Percentiles rank a stretch among this genome's conserved stretches.
Conservation (phyloP, 208 protist genomes). For the Zelonia costaricensis region DNA sequence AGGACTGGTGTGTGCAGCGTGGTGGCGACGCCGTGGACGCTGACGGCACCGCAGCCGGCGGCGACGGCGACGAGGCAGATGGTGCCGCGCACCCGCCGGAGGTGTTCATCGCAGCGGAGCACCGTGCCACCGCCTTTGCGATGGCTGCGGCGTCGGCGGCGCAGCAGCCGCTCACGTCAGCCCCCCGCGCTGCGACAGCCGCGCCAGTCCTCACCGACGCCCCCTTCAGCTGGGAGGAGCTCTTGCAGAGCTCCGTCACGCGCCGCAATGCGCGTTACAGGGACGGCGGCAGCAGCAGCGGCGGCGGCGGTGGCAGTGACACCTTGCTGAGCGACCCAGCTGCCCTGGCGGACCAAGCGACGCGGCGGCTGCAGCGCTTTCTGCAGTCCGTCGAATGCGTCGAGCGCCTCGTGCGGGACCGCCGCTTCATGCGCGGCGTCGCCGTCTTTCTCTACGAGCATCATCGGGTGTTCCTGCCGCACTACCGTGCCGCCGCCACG, state of each 20-base stretch:
- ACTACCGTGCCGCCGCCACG: slow-evolving; percentile 7
- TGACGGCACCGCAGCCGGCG: neutral
- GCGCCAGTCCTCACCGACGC: slow-evolving; percentile 18
- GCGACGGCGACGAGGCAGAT: slow-evolving; percentile 4
- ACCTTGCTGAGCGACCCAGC: slow-evolving; percentile 13
- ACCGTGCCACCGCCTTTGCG: slow-evolving; percentile 68
- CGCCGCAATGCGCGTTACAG: slow-evolving; percentile 25
- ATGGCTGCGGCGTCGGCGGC: slow-evolving; percentile 35
- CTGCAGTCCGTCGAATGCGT: slow-evolving; percentile 54
- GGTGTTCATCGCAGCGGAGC: slow-evolving; percentile 71
- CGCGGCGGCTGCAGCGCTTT: slow-evolving; percentile 63
- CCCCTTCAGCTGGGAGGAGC: slow-evolving; percentile 68
- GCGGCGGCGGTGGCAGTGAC: neutral
- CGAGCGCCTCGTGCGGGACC: slow-evolving; percentile 61
- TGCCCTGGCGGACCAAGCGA: slow-evolving; percentile 44
- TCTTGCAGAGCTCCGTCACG: slow-evolving; percentile 30
- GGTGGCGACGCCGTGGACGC: neutral
- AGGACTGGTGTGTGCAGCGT: slow-evolving; percentile 34
- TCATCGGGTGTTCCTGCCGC: slow-evolving; percentile 68
- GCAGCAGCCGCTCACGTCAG: slow-evolving; percentile 2
- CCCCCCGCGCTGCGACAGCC: neutral
- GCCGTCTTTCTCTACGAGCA: slow-evolving; percentile 69
- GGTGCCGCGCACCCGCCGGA: neutral
- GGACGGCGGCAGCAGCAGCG: too few relatives aligned
- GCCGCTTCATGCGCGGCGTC: slow-evolving; percentile 50